Evolutionary conservation across 2,329 filamentous ascomycete genomes (phyloP).

Genomic region (Colletotrichum agaves): DNA sequence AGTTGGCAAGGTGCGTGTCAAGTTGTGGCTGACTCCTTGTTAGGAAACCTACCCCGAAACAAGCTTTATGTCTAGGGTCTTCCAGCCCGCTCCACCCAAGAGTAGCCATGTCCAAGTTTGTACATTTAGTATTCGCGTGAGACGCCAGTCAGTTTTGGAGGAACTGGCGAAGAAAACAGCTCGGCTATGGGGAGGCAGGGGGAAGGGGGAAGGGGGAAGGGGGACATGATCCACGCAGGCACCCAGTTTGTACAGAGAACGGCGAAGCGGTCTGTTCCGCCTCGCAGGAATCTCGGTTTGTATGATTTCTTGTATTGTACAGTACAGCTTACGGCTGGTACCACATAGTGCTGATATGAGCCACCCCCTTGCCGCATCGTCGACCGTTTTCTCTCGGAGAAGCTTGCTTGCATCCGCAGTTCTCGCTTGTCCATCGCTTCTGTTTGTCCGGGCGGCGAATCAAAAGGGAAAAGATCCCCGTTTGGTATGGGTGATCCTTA

Average conservation of each 20-base stretch:
- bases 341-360: too few species aligned
- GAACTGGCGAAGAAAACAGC: background rate
- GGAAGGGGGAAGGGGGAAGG: background rate
- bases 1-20: conserved; percentile 2
- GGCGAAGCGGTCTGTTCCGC: background rate
- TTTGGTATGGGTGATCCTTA: background rate
- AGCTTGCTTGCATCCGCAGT: background rate
- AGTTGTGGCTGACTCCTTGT: conserved; percentile 10
- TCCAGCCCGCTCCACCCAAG: background rate
- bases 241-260: too few species aligned
- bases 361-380: background rate
- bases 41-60: conserved; percentile 7
- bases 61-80: background rate
- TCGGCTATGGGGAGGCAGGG: background rate
- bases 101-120: background rate
- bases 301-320: too few species aligned
- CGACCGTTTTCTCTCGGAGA: background rate
- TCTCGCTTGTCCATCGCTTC: background rate
- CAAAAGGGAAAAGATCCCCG: background rate
- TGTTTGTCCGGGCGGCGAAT: conserved; percentile 1
- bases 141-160: background rate
- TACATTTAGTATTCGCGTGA: background rate
- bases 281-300: background rate
- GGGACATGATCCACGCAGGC: background rate
- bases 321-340: too few species aligned